Evolutionary conservation across 768 basidiomycete genomes (phyloP), one percentile per base, ranked within the genome.

Genomic region (Mrakia gelida): DNA sequence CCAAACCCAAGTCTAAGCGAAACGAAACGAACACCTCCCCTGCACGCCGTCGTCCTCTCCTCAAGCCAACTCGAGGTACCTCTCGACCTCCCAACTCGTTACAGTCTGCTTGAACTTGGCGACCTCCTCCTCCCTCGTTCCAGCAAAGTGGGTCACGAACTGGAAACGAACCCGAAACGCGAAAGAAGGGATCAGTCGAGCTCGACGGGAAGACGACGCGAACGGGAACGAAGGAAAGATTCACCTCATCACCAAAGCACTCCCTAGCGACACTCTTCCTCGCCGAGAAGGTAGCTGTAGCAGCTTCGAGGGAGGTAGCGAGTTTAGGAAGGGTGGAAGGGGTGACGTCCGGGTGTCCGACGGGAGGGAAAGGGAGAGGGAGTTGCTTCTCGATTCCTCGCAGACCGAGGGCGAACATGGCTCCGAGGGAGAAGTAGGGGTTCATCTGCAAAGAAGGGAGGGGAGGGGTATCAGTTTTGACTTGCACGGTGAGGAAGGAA

Each of bases 141-240:
- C 95, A 3, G 92, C 94, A 81, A 89, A 96, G 83, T 99, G 97
- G 23, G 98, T 93, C 1, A 98, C 93, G 82, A 98, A 97, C 32
- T 52, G 49, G 1, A 52, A 52, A 10, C 16, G 18, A 21, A 18
- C 4, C 49, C 38, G 8, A 38, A 21, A 52, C 2, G 16, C 49
- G 18, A 52, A 5, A 52, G 18, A 52, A 52, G 49, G 18, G 18
- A 16, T 52, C 49, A 52, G 49, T 45, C 49, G 49, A 21, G 18
- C 49, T 52, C 49, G 49, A 49, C 9, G 18, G 18, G 18, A 52
- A 16, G 49, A 52, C 16, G 49, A 45, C 45, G 11, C 38, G 38
- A 38, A 45, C 49, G 49, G 2, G 3, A 52, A 7, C 16, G 15
- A 52, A 21, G 2, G 15, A 16, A 10, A 13, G 18, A 52, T 16